Evolutionary conservation across 371 early-diverging fungal genomes (phyloP), one percentile per base, ranked within the genome.

Genomic region (Lichtheimia ornata): DNA sequence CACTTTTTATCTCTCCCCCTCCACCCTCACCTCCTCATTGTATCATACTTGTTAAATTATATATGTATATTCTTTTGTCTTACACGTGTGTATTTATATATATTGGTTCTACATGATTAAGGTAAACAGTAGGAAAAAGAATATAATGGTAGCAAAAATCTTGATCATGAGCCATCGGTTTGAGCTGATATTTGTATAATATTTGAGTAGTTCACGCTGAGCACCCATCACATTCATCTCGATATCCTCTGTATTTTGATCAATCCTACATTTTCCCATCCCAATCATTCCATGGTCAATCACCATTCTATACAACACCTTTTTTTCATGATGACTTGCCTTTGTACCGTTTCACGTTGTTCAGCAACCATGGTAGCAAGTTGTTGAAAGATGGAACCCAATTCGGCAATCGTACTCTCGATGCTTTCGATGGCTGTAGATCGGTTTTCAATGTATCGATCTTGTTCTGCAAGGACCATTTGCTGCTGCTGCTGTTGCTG

Each of bases 111-210:
- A 81, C 71, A 74, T 71, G 17, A 81, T 70, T 42, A 76, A 59
- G 13, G 81, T 76, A 50, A 81, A 81, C 25, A 77, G 42, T 43
- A 81, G 42, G 62, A 81, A 81, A 65, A 92, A 90, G 45, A 88
- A 78, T 42, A 93, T 72, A 55, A 93, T 85, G 13, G 91, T 84
- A 35, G 85, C 88, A 72, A 98, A 97, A 43, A 97, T 86, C 76
- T 96, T 96, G 61, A 94, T 82, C 87, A 97, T 92, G n/a, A 98
- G 81, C 94, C 94, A 93, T 50, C 99, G 89, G 67, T 98, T 97
- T 30, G 91, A 91, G 27, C 92, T 91, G 18, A 98, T 87, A 63
- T 85, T 90, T 45, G 91, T 84, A 70, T 94, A 97, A 70, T 95
- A 97, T 70, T 90, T 90, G 25, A 95, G 66, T 20, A 98, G 77